phyloP scores from a whole-genome alignment of 1,284 basidiomycete species.

The Leccinum pachyderme region DNA sequence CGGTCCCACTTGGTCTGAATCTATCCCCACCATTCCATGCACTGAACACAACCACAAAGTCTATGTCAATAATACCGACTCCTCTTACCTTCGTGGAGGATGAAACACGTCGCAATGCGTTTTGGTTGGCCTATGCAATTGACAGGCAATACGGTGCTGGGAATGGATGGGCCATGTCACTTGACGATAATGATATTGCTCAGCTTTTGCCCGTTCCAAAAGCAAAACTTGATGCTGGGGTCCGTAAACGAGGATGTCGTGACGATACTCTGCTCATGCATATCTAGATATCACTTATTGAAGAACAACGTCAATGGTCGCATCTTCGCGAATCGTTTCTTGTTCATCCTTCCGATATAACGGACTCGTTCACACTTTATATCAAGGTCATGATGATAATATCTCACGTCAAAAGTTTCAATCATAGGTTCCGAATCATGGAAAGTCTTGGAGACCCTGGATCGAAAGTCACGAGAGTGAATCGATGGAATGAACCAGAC shows the following conservation, averaged over 20 bases:
- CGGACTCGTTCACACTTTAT: slow-evolving; percentile 73
- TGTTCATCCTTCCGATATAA: slow-evolving; percentile 58
- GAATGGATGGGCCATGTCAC: slow-evolving; percentile 67
- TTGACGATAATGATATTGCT: slow-evolving; percentile 71
- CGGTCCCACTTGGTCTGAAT: slow-evolving; percentile 66
- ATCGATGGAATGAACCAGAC: slow-evolving; percentile 40
- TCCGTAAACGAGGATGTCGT: slow-evolving; percentile 33
- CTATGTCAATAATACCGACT: slow-evolving; percentile 55
- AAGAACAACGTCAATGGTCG: slow-evolving; percentile 66
- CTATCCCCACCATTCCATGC: slow-evolving; percentile 67
- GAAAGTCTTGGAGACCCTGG: slow-evolving; percentile 52
- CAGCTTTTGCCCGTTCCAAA: slow-evolving; percentile 65
- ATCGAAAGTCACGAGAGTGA: slow-evolving; percentile 17
- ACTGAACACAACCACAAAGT: slow-evolving; percentile 50
- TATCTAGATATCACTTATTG: slow-evolving; percentile 48
- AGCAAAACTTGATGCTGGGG: slow-evolving; percentile 60
- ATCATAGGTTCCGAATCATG: slow-evolving; percentile 60
- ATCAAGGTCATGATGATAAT: slow-evolving; percentile 68
- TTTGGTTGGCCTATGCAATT: slow-evolving; percentile 69
- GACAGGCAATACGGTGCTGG: slow-evolving; percentile 65
- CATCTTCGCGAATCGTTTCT: slow-evolving; percentile 58
- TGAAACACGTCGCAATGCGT: slow-evolving; percentile 66
- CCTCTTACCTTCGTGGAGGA: slow-evolving; percentile 64
- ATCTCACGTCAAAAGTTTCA: slow-evolving; percentile 70
- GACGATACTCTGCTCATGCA: slow-evolving; percentile 17